These are phyloP conservation scores for Cladophialophora psammophila DNA, from an alignment of 2,329 filamentous ascomycete species.

Conservation along the genomic window DNA sequence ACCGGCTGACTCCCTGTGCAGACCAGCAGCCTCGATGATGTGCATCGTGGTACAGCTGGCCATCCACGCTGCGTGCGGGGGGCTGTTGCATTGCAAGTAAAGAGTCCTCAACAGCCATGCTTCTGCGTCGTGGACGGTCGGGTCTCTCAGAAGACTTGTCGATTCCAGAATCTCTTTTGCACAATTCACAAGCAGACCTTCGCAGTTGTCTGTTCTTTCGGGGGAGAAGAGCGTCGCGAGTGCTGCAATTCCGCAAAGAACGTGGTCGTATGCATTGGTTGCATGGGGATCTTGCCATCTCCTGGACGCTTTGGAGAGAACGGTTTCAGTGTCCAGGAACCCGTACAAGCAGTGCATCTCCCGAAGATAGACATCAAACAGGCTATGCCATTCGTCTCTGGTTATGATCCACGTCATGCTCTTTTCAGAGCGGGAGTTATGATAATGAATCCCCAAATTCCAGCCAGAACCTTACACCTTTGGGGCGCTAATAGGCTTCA, in stretches of 20 bases:
- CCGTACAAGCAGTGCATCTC: background rate
- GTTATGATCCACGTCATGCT: background rate
- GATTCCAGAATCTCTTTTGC: background rate
- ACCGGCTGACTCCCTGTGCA: background rate
- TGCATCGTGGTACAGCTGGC: background rate
- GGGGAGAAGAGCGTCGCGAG: background rate
- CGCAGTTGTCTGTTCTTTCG: background rate
- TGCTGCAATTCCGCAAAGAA: background rate
- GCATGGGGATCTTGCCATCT: background rate
- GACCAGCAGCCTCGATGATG: background rate
- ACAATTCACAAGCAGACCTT: background rate
- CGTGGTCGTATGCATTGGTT: background rate
- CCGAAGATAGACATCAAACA: background rate
- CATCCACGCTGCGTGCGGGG: background rate
- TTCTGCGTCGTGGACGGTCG: background rate
- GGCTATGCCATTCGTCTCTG: background rate
- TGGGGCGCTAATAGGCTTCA: background rate
- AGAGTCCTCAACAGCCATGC: background rate
- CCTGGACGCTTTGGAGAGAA: background rate
- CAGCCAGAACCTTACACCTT: background rate
- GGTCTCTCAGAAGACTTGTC: background rate
- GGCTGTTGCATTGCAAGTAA: background rate
- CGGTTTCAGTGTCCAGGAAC: background rate
- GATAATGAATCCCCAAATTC: background rate
- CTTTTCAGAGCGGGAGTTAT: background rate